These are phyloP conservation scores for Moricandia moricandioides DNA, from an alignment of 345 rosid genomes.

Conservation along the genomic window DNA sequence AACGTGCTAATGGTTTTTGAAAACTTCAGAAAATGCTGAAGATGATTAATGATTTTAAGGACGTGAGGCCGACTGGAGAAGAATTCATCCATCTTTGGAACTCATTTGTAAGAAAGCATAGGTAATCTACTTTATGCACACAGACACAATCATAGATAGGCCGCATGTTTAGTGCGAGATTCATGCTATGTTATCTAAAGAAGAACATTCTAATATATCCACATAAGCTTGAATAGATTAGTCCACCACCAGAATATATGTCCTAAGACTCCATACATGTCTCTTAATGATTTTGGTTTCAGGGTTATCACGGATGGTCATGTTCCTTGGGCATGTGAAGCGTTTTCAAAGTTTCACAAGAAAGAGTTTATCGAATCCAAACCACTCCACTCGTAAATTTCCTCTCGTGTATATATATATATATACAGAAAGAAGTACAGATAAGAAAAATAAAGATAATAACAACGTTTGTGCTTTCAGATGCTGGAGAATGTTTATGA, in stretches of 20 bases:
- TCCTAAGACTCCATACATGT: not conserved
- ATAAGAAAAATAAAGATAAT: not conserved
- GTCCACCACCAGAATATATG: not conserved
- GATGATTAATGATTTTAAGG: constrained; percentile 98
- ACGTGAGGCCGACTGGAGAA: constrained; percentile 78
- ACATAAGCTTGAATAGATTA: not conserved
- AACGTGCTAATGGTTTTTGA: constrained; percentile 21
- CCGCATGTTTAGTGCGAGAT: not conserved
- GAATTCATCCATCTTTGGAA: constrained; percentile 89
- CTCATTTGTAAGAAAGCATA: constrained; percentile 81
- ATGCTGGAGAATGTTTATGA: not conserved
- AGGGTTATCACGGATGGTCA: constrained; percentile 89
- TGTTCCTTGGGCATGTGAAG: constrained; percentile 90
- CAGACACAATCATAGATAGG: not conserved
- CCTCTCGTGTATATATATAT: not conserved
- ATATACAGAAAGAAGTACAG: not conserved
- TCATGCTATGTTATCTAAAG: not conserved
- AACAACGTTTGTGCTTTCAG: not conserved
- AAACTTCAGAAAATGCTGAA: constrained; percentile 41
- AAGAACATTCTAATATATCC: not conserved
- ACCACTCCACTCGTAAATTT: constrained; percentile 54
- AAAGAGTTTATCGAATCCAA: constrained; percentile 43
- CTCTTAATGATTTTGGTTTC: constrained; percentile 17
- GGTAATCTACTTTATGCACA: constrained; percentile 35
- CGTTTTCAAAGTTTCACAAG: constrained; percentile 68